Percentiles rank a stretch among this genome's conserved stretches.
phyloP scores from a whole-genome alignment of 129 eudicot genomes.

The Logfia minima region DNA sequence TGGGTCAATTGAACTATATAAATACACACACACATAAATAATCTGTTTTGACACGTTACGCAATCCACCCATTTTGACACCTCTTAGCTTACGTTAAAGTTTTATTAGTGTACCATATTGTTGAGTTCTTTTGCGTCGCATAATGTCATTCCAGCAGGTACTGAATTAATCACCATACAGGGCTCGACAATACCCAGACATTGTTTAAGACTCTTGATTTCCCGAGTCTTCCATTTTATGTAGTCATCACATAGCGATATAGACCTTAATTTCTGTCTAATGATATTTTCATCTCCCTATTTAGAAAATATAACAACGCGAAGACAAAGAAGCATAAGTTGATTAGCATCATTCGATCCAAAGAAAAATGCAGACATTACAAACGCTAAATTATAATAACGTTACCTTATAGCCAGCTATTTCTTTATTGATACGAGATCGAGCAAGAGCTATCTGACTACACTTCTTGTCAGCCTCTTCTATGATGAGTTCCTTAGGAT shows the following conservation, averaged over 20 bases:
- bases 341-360: too few species aligned
- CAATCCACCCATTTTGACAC: neutral
- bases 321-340: too few species aligned
- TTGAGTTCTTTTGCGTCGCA: constrained; percentile 9
- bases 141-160: neutral
- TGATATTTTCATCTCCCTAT: neutral
- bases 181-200: too few species aligned
- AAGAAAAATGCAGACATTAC: too few species aligned
- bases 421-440: constrained; percentile 5
- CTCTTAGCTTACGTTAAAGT: too few species aligned
- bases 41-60: too few species aligned
- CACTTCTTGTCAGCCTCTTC: constrained; percentile 16
- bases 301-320: too few species aligned
- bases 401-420: neutral
- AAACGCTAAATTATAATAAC: neutral
- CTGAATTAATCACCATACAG: neutral
- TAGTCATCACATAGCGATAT: neutral
- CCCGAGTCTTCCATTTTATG: neutral
- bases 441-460: constrained; percentile 19
- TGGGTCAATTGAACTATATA: neutral
- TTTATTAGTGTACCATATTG: neutral
- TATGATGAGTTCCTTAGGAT: neutral
- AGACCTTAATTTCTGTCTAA: neutral
- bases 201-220: too few species aligned
- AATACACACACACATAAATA: neutral